phyloP scores from a whole-genome alignment of 371 early-diverging fungal species.

The Mucor mucedo region DNA sequence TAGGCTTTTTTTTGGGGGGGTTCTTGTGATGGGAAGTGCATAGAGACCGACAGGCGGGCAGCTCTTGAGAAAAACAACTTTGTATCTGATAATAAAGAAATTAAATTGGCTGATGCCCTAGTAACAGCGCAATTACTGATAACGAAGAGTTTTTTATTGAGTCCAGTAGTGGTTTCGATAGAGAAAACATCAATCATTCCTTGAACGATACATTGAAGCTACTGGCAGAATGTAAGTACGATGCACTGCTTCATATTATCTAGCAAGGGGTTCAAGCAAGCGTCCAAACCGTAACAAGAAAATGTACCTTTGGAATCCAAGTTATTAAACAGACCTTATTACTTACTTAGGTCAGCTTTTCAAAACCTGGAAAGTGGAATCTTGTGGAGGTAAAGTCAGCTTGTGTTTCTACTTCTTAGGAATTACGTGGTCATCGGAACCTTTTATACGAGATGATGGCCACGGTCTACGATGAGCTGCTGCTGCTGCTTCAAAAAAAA shows the following conservation, averaged over 20 bases:
- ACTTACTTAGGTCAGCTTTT: slow-evolving; percentile 6
- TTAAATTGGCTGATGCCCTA: slow-evolving; percentile 14
- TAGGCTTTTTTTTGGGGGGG: no score
- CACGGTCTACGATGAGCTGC: background rate
- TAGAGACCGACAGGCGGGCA: no score
- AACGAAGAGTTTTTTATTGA: slow-evolving; percentile 19
- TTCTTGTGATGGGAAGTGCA: no score
- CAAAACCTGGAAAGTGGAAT: slow-evolving; percentile 8
- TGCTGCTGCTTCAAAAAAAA: no score
- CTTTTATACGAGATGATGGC: slow-evolving; percentile 13
- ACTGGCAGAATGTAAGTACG: slow-evolving; percentile 17
- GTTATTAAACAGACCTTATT: slow-evolving; percentile 15
- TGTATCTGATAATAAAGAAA: slow-evolving; percentile 5
- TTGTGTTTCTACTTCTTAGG: slow-evolving; percentile 11
- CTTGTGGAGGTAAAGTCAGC: slow-evolving; percentile 13
- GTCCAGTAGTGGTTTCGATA: slow-evolving; percentile 17
- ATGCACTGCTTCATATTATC: slow-evolving; percentile 9
- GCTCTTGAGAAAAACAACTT: slow-evolving; percentile 1
- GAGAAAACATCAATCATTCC: slow-evolving; percentile 14
- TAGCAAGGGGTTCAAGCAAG: slow-evolving; percentile 21
- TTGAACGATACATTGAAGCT: slow-evolving; percentile 20
- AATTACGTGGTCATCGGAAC: slow-evolving; percentile 2
- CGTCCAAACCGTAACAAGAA: slow-evolving; percentile 12
- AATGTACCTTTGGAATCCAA: slow-evolving; percentile 16
- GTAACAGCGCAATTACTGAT: slow-evolving; percentile 7